Evolutionary conservation across 2,329 filamentous ascomycete species (phyloP).

Genomic region (Colletotrichum tamarilloi): DNA sequence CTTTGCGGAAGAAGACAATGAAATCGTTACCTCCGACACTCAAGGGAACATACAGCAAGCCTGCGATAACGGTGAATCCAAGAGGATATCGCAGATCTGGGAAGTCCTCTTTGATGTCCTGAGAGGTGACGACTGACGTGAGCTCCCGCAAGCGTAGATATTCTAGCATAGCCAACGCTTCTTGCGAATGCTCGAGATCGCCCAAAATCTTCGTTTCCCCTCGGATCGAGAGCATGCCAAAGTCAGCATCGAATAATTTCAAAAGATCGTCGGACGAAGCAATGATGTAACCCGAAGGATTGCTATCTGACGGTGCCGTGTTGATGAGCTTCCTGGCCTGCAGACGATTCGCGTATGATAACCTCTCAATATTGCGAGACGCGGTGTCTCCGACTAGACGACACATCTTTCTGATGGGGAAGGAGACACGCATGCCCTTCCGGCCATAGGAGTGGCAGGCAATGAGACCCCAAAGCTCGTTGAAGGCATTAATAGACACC

Average conservation of each 20-base stretch:
- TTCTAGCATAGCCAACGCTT: conserved; percentile 85
- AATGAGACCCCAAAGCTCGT: conserved; percentile 88
- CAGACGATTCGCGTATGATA: conserved; percentile 86
- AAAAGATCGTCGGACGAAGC: conserved; percentile 88
- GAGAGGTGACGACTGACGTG: conserved; percentile 80
- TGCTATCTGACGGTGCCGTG: conserved; percentile 81
- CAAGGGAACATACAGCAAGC: conserved; percentile 83
- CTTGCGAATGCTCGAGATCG: conserved; percentile 79
- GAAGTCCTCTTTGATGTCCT: conserved; percentile 81
- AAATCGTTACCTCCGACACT: conserved; percentile 83
- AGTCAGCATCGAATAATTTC: conserved; percentile 87
- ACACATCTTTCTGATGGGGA: conserved; percentile 93
- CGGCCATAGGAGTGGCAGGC: conserved; percentile 84
- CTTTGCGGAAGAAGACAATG: conserved; percentile 89
- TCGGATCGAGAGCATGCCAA: conserved; percentile 83
- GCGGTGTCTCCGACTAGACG: conserved; percentile 87
- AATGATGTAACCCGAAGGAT: conserved; percentile 90
- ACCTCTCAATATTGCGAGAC: conserved; percentile 85
- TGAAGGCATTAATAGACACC: conserved; percentile 88
- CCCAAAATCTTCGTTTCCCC: conserved; percentile 93
- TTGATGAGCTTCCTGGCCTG: conserved; percentile 92
- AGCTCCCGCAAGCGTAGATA: conserved; percentile 83
- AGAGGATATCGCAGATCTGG: conserved; percentile 83
- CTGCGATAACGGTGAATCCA: conserved; percentile 82
- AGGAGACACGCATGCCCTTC: conserved; percentile 88